These are phyloP conservation scores for Fusarium sambucinum DNA, from an alignment of 2,329 filamentous ascomycete genomes.

Conservation along the genomic window DNA sequence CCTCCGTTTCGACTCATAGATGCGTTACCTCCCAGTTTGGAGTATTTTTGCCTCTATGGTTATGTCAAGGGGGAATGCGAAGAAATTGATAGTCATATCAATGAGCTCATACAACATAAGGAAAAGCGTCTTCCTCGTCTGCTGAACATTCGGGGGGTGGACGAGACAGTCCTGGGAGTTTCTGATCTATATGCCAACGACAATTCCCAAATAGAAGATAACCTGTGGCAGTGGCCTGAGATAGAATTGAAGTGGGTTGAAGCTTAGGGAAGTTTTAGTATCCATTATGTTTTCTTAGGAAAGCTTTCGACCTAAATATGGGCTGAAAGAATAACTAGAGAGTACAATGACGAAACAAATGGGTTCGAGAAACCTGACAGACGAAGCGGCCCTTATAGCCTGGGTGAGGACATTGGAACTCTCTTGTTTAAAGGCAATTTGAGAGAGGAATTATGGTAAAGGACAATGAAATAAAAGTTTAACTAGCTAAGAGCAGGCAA, in stretches of 20 bases:
- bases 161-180: constrained; percentile 6
- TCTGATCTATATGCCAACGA: neutral
- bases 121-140: neutral
- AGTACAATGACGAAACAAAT: neutral
- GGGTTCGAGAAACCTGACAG: no score
- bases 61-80: constrained; percentile 8
- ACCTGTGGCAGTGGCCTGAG: constrained; percentile 6
- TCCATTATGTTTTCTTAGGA: neutral
- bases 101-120: constrained; percentile 16
- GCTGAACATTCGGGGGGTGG: constrained; percentile 5
- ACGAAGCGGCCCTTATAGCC: no score
- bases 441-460: no score
- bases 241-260: neutral
- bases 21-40: neutral
- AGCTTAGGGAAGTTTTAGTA: neutral
- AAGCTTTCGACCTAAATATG: neutral
- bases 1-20: neutral
- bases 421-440: no score
- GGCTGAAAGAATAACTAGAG: neutral
- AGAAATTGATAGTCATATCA: constrained; percentile 10
- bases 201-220: neutral
- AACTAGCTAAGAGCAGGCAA: no score
- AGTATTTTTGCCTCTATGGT: constrained; percentile 20
- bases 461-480: no score
- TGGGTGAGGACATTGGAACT: no score